phyloP scores from a whole-genome alignment of 2,329 filamentous ascomycete genomes.

The Sporothrix curviconia region DNA sequence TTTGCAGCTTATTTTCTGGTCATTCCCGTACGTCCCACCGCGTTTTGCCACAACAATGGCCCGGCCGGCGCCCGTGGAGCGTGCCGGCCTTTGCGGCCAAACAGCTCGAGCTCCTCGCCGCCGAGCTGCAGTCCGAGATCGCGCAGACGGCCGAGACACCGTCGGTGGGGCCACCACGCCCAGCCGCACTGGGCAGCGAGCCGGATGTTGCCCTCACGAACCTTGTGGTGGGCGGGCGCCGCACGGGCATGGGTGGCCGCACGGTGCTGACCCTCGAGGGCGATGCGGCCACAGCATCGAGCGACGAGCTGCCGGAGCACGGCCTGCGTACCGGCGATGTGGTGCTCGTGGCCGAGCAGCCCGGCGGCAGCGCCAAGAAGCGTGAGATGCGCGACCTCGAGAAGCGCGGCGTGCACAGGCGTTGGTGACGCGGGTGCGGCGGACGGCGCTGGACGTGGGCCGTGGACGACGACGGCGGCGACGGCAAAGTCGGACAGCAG shows the following conservation, averaged over 20 bases:
- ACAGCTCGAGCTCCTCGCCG: slow-evolving; percentile 64
- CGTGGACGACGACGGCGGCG: slow-evolving; percentile 50
- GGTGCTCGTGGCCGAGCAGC: slow-evolving; percentile 68
- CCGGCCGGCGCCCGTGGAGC: slow-evolving; percentile 25
- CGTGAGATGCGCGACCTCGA: slow-evolving; percentile 65
- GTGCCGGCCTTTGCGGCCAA: slow-evolving; percentile 62
- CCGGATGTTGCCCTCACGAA: slow-evolving; percentile 75
- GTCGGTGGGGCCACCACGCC: slow-evolving; percentile 64
- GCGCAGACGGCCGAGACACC: slow-evolving; percentile 60
- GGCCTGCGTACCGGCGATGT: slow-evolving; percentile 72
- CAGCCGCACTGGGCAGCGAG: slow-evolving; percentile 63
- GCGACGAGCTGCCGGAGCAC: slow-evolving; percentile 56
- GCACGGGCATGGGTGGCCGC: slow-evolving; percentile 87
- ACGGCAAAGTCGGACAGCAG: no score
- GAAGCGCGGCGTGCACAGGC: slow-evolving; percentile 59
- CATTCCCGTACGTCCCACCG: no score
- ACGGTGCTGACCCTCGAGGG: slow-evolving; percentile 72
- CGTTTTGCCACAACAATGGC: neutral
- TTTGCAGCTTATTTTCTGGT: no score
- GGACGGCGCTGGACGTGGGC: slow-evolving; percentile 57
- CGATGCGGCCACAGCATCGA: slow-evolving; percentile 49
- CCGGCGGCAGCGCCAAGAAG: slow-evolving; percentile 64
- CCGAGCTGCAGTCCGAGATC: slow-evolving; percentile 67
- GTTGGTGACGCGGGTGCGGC: slow-evolving; percentile 62
- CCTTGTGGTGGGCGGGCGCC: slow-evolving; percentile 64